phyloP scores from a whole-genome alignment of 805 yeast genomes.

The Saccharomycopsis oosterbeekiorum region DNA sequence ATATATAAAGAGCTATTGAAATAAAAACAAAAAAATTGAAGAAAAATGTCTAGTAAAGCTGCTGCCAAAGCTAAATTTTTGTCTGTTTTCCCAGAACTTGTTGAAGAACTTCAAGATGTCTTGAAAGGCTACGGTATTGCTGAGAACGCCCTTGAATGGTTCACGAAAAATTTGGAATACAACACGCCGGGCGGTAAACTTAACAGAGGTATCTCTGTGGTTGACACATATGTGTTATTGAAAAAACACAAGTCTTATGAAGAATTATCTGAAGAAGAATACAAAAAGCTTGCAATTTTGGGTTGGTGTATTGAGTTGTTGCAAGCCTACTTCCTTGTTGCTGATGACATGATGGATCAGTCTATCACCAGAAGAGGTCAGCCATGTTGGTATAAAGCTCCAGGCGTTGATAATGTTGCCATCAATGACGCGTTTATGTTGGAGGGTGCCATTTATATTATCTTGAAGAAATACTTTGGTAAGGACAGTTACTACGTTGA shows the following conservation, averaged over 20 bases:
- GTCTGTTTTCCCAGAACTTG: constrained; percentile 64
- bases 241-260: constrained; percentile 47
- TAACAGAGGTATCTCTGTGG: constrained; percentile 92
- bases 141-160: constrained; percentile 80
- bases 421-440: constrained; percentile 96
- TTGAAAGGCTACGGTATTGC: constrained; percentile 71
- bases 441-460: constrained; percentile 85
- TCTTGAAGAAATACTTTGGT: constrained; percentile 83
- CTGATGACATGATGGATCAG: constrained; percentile 98
- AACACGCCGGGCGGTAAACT: constrained; percentile 95
- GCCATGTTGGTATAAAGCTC: constrained; percentile 89
- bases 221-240: constrained; percentile 81
- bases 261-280: constrained; percentile 60
- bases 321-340: constrained; percentile 94
- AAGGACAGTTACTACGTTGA: constrained; percentile 78
- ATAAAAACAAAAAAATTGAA: neutral
- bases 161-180: constrained; percentile 57
- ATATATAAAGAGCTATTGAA: no score
- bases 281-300: constrained; percentile 73
- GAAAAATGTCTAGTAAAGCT: constrained; percentile 18
- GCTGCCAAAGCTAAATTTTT: constrained; percentile 45
- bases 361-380: constrained; percentile 97
- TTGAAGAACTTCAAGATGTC: constrained; percentile 58
- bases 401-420: constrained; percentile 83
- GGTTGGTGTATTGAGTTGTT: constrained; percentile 95